Evolutionary conservation across 768 basidiomycete genomes (phyloP), one percentile per base, ranked within the genome.

Genomic region (Suillus variegatus): DNA sequence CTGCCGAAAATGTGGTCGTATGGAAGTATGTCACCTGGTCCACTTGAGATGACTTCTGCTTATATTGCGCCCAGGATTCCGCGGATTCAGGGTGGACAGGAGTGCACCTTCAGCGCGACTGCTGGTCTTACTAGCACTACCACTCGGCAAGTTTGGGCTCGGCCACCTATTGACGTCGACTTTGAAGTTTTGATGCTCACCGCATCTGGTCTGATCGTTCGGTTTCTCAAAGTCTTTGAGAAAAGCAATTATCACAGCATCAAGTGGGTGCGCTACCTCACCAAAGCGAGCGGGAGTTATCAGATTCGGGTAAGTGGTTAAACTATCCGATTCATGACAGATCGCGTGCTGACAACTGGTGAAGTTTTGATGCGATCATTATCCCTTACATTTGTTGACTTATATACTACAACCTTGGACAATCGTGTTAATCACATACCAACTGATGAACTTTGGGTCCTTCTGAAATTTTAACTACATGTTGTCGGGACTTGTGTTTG

Each of bases 141-240:
- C 0, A 85, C 88, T 65, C 89, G 95, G 41, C 95, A 98, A 84
- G 90, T 97, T 5, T 99, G 97, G 97, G 95, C 96, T 3, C 84
- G 97, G 63, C 97, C 97, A 20, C 97, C 97, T 8, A 99, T 99
- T 73, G 94, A 97, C 70, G 90, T 99, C 68, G 97, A 99, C 77
- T 99, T 99, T 80, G 95, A 96, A 80, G 97, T 99, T 64, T 84
- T 99, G 70, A 99, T 99, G 97, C 94, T 99, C 78, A 99, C 97
- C 0, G 85, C 97, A 13, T 98, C 97, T 13, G 97, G 97, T 2
- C 77, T 99, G 72, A 91, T 97, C 60, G 97, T 99, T 51, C 87
- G 97, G 62, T 99, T 98, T 85, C 79, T 99, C 73, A 99, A 98
- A 77, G 97, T 99, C 20, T 99, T 98, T 70, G 97, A 99, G 82